phyloP scores from a whole-genome alignment of 257 asterid genomes.

The Euphrasia confusa region DNA sequence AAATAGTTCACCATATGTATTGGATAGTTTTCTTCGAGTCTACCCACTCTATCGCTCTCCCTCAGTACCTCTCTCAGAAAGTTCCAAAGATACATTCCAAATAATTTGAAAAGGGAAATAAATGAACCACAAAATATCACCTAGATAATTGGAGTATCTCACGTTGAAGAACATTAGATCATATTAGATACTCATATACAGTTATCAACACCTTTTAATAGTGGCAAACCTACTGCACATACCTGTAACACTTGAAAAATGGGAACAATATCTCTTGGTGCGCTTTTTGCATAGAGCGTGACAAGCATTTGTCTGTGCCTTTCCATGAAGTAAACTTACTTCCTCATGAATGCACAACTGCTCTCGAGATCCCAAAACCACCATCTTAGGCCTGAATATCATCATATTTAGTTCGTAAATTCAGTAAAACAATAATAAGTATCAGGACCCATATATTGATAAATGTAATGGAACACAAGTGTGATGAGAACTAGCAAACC shows the following conservation, averaged over 20 bases:
- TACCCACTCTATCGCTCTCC: background rate
- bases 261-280: slow-evolving; percentile 62
- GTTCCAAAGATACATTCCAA: background rate
- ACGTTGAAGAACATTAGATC: background rate
- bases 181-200: background rate
- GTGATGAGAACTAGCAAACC: slow-evolving; percentile 6
- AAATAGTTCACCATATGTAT: background rate
- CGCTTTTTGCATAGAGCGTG: slow-evolving; percentile 73
- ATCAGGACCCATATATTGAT: slow-evolving; percentile 3
- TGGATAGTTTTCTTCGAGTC: slow-evolving; percentile 7
- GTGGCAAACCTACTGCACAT: slow-evolving; percentile 18
- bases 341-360: slow-evolving; percentile 93
- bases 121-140: background rate
- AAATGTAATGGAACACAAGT: background rate
- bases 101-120: background rate
- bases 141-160: background rate
- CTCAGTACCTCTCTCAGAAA: background rate
- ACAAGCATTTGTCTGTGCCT: slow-evolving; percentile 91
- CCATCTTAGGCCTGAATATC: slow-evolving; percentile 89
- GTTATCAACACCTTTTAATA: slow-evolving; percentile 17
- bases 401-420: slow-evolving; percentile 23
- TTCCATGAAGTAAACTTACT: slow-evolving; percentile 80
- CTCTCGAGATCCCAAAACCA: slow-evolving; percentile 93
- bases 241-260: slow-evolving; percentile 85
- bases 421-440: background rate